These are phyloP conservation scores for Pisolithus orientalis DNA, from an alignment of 768 basidiomycete species.

Conservation along the genomic window DNA sequence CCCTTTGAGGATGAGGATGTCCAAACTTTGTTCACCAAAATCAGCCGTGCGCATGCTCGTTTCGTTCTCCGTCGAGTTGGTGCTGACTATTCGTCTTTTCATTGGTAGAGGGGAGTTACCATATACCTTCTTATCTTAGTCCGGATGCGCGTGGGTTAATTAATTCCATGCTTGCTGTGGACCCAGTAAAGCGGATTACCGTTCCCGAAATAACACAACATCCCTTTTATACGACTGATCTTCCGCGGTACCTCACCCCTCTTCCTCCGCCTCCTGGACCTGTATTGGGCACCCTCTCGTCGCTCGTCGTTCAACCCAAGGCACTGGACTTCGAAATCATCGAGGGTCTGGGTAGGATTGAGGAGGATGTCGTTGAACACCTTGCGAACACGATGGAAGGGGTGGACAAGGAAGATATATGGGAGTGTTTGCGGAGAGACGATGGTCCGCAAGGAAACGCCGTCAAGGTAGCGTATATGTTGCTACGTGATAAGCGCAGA, in stretches of 20 bases:
- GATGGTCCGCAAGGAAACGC: slow-evolving; percentile 87
- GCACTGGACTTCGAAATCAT: slow-evolving; percentile 76
- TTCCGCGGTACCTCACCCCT: slow-evolving; percentile 81
- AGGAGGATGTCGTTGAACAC: slow-evolving; percentile 86
- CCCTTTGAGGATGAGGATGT: slow-evolving; percentile 99
- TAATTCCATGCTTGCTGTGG: slow-evolving; percentile 84
- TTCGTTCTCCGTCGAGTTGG: not conserved
- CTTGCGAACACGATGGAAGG: slow-evolving; percentile 65
- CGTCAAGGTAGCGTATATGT: slow-evolving; percentile 94
- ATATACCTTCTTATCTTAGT: slow-evolving; percentile 77
- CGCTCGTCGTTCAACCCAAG: slow-evolving; percentile 64
- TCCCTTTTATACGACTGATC: slow-evolving; percentile 83
- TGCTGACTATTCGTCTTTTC: slow-evolving; percentile 2
- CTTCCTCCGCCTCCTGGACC: slow-evolving; percentile 75
- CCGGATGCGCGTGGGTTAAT: slow-evolving; percentile 75
- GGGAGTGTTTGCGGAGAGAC: slow-evolving; percentile 76
- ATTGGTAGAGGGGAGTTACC: slow-evolving; percentile 72
- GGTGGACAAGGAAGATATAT: slow-evolving; percentile 78
- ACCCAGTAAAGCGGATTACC: slow-evolving; percentile 93
- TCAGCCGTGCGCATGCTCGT: slow-evolving; percentile 56
- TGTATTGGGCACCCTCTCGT: slow-evolving; percentile 65
- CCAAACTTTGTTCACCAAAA: slow-evolving; percentile 87
- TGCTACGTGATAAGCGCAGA: slow-evolving; percentile 82
- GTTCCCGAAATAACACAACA: slow-evolving; percentile 86
- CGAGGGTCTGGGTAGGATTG: slow-evolving; percentile 88